A percentile compares a stretch with the other conserved stretches of the same genome.
phyloP scores from a whole-genome alignment of 2,329 filamentous ascomycete species.

The Penicillium expansum region DNA sequence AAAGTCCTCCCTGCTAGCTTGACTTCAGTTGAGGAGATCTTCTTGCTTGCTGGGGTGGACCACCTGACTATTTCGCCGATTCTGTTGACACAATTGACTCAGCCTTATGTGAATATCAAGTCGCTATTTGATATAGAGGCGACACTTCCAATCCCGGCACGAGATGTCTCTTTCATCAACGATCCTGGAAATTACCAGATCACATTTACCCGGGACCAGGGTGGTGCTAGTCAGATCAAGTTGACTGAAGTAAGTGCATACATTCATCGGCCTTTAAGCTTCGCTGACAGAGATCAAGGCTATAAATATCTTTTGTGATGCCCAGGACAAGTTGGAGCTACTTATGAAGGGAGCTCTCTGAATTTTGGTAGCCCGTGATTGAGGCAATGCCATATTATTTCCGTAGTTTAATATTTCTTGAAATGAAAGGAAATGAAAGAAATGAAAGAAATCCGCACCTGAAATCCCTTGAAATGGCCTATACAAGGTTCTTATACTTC shows the following conservation, averaged over 20 bases:
- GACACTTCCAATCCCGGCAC: slow-evolving; percentile 9
- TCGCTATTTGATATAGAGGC: slow-evolving; percentile 29
- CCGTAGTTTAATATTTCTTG: too few relatives aligned
- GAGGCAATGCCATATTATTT: too few relatives aligned
- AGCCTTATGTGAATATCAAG: slow-evolving; percentile 37
- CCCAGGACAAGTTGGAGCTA: slow-evolving; percentile 53
- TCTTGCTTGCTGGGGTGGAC: slow-evolving; percentile 56
- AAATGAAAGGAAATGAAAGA: background rate
- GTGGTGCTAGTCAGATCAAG: slow-evolving; percentile 48
- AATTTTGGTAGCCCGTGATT: background rate
- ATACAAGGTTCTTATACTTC: background rate
- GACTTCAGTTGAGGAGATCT: slow-evolving; percentile 58
- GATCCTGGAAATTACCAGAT: slow-evolving; percentile 52
- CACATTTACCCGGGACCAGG: slow-evolving; percentile 49
- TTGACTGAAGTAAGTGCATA: slow-evolving; percentile 40
- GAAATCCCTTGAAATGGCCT: too few relatives aligned
- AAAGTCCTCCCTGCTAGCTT: slow-evolving; percentile 58
- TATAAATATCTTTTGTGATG: slow-evolving; percentile 58
- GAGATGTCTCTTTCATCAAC: slow-evolving; percentile 30
- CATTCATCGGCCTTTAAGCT: background rate
- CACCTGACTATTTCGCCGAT: slow-evolving; percentile 59
- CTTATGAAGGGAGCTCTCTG: slow-evolving; percentile 15
- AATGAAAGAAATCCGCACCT: background rate
- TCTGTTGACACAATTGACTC: slow-evolving; percentile 50
- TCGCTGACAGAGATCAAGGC: slow-evolving; percentile 33